Percentiles rank a stretch among this genome's conserved stretches.
Evolutionary conservation across 2,329 filamentous ascomycete genomes (phyloP).

Genomic region (Chaetomium strumarium): DNA sequence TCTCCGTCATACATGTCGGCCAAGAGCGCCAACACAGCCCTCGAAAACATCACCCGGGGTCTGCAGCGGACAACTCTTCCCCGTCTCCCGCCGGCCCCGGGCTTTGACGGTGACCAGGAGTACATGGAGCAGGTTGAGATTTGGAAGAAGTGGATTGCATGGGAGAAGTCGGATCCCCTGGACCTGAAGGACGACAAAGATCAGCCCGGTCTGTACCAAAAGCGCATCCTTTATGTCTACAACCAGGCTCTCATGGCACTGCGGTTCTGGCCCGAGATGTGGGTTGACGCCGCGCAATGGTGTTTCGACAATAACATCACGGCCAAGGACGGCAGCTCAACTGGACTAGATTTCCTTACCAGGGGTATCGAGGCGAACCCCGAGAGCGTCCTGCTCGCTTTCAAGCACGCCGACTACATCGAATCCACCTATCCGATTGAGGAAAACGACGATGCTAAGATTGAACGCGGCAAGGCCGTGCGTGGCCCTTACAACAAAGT

Average conservation of each 20-base stretch:
- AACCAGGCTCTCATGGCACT: constrained; percentile 90
- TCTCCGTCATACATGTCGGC: constrained; percentile 96
- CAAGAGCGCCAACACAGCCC: constrained; percentile 77
- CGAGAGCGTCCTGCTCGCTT: constrained; percentile 83
- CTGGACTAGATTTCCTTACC: constrained; percentile 69
- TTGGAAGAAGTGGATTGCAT: constrained; percentile 91
- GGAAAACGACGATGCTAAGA: constrained; percentile 68
- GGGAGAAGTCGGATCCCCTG: constrained; percentile 90
- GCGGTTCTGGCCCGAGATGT: constrained; percentile 91
- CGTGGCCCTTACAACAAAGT: constrained; percentile 78
- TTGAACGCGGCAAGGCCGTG: constrained; percentile 70
- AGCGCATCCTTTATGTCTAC: constrained; percentile 82
- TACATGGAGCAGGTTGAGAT: constrained; percentile 77
- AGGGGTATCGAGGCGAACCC: constrained; percentile 86
- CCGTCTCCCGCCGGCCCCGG: constrained; percentile 71
- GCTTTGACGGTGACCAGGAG: constrained; percentile 81
- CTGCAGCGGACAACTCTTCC: constrained; percentile 74
- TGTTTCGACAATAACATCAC: constrained; percentile 71
- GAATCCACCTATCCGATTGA: constrained; percentile 72
- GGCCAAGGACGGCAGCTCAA: constrained; percentile 51
- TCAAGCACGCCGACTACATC: constrained; percentile 83
- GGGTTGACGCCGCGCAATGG: constrained; percentile 92
- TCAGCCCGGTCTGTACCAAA: constrained; percentile 66
- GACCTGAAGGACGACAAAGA: constrained; percentile 80
- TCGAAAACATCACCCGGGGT: constrained; percentile 81